Percentiles rank a stretch among this genome's conserved stretches.
phyloP scores from a whole-genome alignment of 768 basidiomycete genomes.

The Russula ochroleuca region DNA sequence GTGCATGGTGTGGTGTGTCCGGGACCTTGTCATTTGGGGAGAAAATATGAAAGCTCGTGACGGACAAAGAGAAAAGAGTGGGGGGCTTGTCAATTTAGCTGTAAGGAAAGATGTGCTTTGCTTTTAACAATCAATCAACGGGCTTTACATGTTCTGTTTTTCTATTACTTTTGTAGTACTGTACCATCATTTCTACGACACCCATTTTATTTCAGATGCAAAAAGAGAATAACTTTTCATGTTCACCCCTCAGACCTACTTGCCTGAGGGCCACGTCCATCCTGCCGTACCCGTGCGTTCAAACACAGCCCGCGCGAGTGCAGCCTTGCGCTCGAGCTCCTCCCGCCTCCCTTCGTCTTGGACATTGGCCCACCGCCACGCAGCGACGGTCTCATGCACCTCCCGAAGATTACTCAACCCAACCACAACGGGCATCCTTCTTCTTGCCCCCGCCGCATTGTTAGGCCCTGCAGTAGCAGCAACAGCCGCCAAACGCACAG shows the following conservation, averaged over 20 bases:
- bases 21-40: neutral
- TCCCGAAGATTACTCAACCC: constrained; percentile 69
- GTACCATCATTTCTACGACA: neutral
- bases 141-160: constrained; percentile 1
- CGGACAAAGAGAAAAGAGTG: neutral
- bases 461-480: neutral
- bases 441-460: neutral
- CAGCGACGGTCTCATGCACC: constrained; percentile 66
- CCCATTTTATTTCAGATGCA: neutral
- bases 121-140: neutral
- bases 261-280: constrained; percentile 34
- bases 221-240: neutral
- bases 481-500: constrained; percentile 49
- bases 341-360: constrained; percentile 36
- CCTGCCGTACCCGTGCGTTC: constrained; percentile 50
- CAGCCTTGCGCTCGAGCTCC: constrained; percentile 44
- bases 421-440: constrained; percentile 56
- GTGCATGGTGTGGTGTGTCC: neutral
- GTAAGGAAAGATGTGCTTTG: neutral
- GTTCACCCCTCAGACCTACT: constrained; percentile 8
- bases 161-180: neutral
- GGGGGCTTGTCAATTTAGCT: neutral
- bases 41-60: neutral
- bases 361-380: constrained; percentile 55
- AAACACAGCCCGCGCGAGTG: constrained; percentile 43